phyloP scores from a whole-genome alignment of 1,284 basidiomycete genomes.

The Trametes pubescens region DNA sequence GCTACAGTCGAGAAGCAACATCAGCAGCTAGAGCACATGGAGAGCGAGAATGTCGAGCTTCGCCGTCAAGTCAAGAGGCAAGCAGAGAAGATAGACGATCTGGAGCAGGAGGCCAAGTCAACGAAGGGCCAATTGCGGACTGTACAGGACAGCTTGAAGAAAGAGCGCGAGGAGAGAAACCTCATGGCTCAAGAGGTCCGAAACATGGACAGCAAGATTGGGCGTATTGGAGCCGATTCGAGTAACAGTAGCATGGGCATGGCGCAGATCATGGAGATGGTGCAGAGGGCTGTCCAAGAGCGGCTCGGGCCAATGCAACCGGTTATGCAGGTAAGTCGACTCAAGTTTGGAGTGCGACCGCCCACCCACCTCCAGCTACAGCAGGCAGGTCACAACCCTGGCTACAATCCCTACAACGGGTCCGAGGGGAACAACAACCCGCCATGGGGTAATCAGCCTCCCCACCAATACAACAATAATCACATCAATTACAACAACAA shows the following conservation, averaged over 20 bases:
- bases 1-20: background rate
- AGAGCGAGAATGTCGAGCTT: background rate
- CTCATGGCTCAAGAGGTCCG: background rate
- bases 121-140: background rate
- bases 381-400: background rate
- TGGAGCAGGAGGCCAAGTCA: background rate
- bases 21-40: background rate
- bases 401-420: background rate
- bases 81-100: background rate
- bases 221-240: background rate
- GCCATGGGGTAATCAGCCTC: no score
- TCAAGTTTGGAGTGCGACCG: background rate
- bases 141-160: background rate
- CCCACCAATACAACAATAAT: no score
- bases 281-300: background rate
- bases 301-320: background rate
- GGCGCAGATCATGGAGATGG: background rate
- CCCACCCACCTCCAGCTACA: background rate
- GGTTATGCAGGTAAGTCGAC: background rate
- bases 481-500: background rate
- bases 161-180: conserved; percentile 4
- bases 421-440: background rate
- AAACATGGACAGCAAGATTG: no score
- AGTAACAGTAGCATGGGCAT: background rate
- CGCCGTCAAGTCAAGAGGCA: background rate